Conservation (phyloP, 2,329 filamentous ascomycete genomes). For the Aureobasidium musti region DNA sequence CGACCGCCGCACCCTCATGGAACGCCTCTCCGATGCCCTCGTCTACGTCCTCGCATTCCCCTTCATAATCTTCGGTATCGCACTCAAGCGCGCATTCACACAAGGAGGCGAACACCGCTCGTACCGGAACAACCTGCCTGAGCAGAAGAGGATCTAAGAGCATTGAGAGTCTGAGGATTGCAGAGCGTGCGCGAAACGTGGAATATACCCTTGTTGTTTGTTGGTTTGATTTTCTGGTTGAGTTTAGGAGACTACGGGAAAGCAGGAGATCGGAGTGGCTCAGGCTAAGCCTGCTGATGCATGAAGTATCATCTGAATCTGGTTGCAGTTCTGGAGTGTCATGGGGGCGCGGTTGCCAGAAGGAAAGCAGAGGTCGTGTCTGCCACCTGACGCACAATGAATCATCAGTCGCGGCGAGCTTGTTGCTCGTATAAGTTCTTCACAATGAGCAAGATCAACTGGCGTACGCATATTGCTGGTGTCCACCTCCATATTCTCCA, state of each 20-base stretch:
- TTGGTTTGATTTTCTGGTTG: not conserved
- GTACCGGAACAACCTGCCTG: slow-evolving; percentile 32
- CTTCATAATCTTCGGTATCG: slow-evolving; percentile 33
- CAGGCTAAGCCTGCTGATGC: not conserved
- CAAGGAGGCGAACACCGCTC: slow-evolving; percentile 29
- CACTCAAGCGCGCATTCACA: slow-evolving; percentile 30
- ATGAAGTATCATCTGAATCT: not conserved
- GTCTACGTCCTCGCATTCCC: slow-evolving; percentile 34
- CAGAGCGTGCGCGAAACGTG: not conserved
- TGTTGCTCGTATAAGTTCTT: no score
- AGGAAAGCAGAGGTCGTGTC: no score
- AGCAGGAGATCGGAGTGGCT: not conserved
- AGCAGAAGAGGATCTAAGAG: slow-evolving; percentile 29
- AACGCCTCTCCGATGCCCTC: slow-evolving; percentile 32
- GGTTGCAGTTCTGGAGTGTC: not conserved
- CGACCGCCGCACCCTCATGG: slow-evolving; percentile 29
- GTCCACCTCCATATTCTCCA: not conserved
- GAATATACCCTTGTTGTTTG: not conserved
- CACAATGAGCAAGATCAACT: not conserved
- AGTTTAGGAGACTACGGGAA: not conserved
- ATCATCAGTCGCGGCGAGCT: not conserved
- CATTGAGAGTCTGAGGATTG: not conserved
- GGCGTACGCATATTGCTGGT: no score
- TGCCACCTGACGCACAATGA: no score
- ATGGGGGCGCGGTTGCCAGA: no score